Evolutionary conservation across 225 moss, liverwort and hornwort species (phyloP), one percentile per base, ranked within the genome.

Genomic region (Physcomitrium patens): DNA sequence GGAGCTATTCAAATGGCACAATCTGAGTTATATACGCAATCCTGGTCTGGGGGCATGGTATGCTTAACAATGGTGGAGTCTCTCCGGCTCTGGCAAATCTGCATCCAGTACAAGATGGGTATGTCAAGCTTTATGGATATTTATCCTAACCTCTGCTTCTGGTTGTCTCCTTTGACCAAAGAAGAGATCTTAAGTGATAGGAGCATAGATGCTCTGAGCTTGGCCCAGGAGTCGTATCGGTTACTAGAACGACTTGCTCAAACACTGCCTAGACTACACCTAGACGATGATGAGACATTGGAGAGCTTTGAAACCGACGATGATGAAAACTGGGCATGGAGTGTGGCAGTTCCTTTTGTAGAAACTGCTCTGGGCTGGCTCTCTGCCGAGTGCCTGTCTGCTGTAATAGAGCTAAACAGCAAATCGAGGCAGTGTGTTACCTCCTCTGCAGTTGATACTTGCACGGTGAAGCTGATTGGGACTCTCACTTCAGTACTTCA

Each of bases 341-440:
- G 92, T 64, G 86, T 95, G 70, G 93, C 95, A 27, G 82, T 86
- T 70, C 89, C 93, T 16, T 83, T 95, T 81, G 79, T 99, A 63
- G 90, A 92, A 66, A 92, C 99, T 55, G 91, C 95, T 41, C 74
- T 99, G 31, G 93, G 86, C 57, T 95, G 95, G 95, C 79, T 99
- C 75, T 93, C 91, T 7, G 20, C 83, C 1, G 90, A 91, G 41
- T 82, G 81, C 42, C 68, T 89, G 18, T 80, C 76, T 60, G 82
- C 87, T 26, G 53, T 89, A 72, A 67, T 71, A 28, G 58, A 74
- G 19, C 67, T 74, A 70, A 42, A 71, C 57, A 26, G 56, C 65
- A 73, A 74, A 78, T 28, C 69, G 14, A 13, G 51, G 68, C 65
- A 57, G 44, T 28, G 57, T 80, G 58, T 78, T 8, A 56, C 41